Evolutionary conservation across 2,329 filamentous ascomycete species (phyloP).

Genomic region (Pestalotiopsis sp.): DNA sequence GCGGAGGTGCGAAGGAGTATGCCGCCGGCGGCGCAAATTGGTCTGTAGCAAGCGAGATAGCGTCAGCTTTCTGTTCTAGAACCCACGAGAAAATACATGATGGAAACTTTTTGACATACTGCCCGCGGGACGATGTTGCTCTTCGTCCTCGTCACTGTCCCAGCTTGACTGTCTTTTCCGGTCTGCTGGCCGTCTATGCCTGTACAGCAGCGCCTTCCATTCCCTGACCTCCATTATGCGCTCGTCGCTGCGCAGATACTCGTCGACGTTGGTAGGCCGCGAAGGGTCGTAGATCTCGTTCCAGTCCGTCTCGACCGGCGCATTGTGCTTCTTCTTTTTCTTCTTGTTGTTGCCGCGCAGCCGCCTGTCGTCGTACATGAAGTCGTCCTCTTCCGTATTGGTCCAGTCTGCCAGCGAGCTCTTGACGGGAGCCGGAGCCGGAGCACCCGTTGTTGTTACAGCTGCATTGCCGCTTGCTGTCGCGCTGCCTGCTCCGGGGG

Average conservation of each 20-base stretch:
- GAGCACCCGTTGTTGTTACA: conserved; percentile 24
- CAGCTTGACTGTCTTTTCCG: conserved; percentile 36
- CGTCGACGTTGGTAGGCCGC: conserved; percentile 79
- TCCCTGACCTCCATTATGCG: conserved; percentile 77
- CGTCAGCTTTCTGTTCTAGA: neutral
- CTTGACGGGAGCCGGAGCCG: conserved; percentile 55
- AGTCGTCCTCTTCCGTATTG: conserved; percentile 77
- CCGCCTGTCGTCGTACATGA: conserved; percentile 68
- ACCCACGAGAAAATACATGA: neutral
- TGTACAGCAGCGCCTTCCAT: conserved; percentile 83
- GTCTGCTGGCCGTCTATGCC: conserved; percentile 56
- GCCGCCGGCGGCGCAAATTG: conserved; percentile 62
- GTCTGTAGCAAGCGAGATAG: conserved; percentile 34
- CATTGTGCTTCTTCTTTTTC: conserved; percentile 61
- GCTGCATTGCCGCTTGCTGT: conserved; percentile 16
- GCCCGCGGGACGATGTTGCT: conserved; percentile 30
- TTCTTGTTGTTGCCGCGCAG: conserved; percentile 76
- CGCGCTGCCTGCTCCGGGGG: conserved; percentile 24
- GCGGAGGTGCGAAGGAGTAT: conserved; percentile 60
- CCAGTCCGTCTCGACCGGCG: conserved; percentile 72
- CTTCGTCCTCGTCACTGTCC: conserved; percentile 36
- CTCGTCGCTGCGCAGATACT: conserved; percentile 84
- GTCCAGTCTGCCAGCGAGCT: conserved; percentile 82
- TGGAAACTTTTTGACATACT: neutral
- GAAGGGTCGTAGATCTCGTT: conserved; percentile 88